Conservation (phyloP, 305 asterid genomes). For the Lippia alba region DNA sequence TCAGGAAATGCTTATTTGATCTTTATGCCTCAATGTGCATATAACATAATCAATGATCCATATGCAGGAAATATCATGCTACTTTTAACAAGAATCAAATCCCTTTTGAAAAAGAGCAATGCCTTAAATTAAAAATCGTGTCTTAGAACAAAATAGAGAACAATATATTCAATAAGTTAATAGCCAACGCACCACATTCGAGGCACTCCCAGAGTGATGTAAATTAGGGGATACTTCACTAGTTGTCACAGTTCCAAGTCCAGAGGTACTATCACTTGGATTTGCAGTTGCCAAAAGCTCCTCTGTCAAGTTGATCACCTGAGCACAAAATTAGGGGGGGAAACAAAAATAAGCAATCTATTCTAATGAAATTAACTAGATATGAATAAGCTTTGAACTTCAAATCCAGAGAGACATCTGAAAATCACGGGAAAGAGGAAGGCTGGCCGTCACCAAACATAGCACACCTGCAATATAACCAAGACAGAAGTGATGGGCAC, state of each 20-base stretch:
- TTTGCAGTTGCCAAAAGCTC: conserved; percentile 73
- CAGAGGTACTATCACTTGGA: conserved; percentile 50
- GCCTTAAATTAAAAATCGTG: background rate
- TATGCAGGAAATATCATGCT: background rate
- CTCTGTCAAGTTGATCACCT: conserved; percentile 76
- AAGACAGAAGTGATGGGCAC: conserved; percentile 71
- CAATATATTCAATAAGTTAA: background rate
- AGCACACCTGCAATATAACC: conserved; percentile 80
- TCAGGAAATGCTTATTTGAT: background rate
- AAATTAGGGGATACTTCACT: conserved; percentile 46
- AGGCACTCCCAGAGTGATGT: conserved; percentile 41
- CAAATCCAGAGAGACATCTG: conserved; percentile 70
- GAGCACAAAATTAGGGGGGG: conserved; percentile 32
- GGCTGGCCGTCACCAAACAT: conserved; percentile 67
- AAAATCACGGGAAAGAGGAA: conserved; percentile 59
- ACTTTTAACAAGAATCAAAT: conserved; percentile 3
- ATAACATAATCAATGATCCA: background rate
- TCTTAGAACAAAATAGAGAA: background rate
- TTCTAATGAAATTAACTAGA: conserved; percentile 28
- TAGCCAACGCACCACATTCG: conserved; percentile 39
- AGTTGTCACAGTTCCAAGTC: conserved; percentile 40
- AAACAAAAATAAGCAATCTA: conserved; percentile 5
- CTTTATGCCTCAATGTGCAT: background rate
- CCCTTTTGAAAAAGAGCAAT: background rate
- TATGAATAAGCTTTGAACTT: conserved; percentile 46